Base-by-base conservation (phyloP, 805 yeast species). In the Lipomyces anomalus region DNA sequence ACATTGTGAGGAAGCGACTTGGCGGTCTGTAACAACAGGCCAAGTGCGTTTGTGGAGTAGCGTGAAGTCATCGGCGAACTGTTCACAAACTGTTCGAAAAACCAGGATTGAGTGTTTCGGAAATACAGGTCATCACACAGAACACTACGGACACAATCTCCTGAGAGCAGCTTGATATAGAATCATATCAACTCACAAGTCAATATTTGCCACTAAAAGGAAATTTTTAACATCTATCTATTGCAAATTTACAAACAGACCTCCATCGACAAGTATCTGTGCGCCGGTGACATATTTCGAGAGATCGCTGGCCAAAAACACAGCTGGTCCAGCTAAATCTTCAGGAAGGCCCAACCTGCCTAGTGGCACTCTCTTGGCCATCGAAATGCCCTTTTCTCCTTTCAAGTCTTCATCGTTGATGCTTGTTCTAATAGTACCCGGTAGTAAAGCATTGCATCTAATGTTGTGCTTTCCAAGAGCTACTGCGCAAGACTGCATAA, bases 221-320 rank as follows among this genome's bases (percentile, higher is more conserved):
- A 13, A 28, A 28, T 6, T n/a, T 32, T 18, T 6, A 32, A 7
- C n/a, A 30, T 17, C 11, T 18, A 18, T 38, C 68, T 71, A 65
- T 65, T 78, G 76, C 37, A 71, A 61, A 52, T 72, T 71, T 1
- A 70, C 75, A 59, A 69, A 71, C 42, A 68, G 57, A 16, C 51
- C 51, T 11, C 75, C 75, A 52, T 71, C 75, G 29, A 70, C 74
- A 21, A 70, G 55, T 16, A 71, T 40, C 40, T 69, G 73, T 6
- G 74, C 66, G 17, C 75, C 75, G 18, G 68, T 67, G 35, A 47
- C 48, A 44, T 47, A 47, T 29, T 44, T 20, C 5, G 51, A 47
- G 22, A 47, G 24, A 22, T 47, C 51, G 26, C 50, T 44, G 6
- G 57, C 54, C 36, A 56, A 42, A 38, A 56, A 56, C n/a, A 50